Evolutionary conservation across 805 yeast species (phyloP), one percentile per base, ranked within the genome.

Genomic region (Metschnikowia cerradonensis): DNA sequence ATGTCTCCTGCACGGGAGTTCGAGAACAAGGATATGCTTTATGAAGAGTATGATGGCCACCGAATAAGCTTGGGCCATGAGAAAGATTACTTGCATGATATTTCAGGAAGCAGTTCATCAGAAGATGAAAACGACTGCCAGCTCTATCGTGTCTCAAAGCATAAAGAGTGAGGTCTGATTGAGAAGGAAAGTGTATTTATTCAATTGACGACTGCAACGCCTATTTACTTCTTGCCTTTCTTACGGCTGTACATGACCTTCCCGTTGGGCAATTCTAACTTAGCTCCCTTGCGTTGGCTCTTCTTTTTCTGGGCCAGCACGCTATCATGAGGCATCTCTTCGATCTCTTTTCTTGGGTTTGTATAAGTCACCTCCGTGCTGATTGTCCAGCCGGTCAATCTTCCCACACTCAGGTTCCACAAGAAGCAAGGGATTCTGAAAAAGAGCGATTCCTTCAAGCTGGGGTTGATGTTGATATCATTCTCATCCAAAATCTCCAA

Each of bases 221-320:
- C 34, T 36, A 35, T 8, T 34, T 44, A 43, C 19, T 34, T 34
- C 39, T 50, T 52, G 13, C 53, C 49, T 46, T 52, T 52, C 26
- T 54, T 59, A 4, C 62, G 54, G 23, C 49, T 67, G 49, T 71
- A 72, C 15, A 80, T 72, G 10, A 80, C 79, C 60, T 82, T 82
- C 0, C 88, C 88, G 59, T 83, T 83, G 8, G 86, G 85, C 52
- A 83, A 68, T 45, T 73, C 80, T 41, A 70, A 64, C 55, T 73
- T 78, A 50, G 75, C 75, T 8, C 79, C 81, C 46, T 63, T 66
- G 17, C 47, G 47, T 32, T 52, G 42, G 11, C 41, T 39, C n/a
- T 43, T 34, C n/a, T 32, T 17, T 31, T 49, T 49, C 30, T 26
- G 30, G 8, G 48, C 45, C 10, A 15, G 20, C 20, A 20, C 40